Evolutionary conservation across 371 early-diverging fungal genomes (phyloP), one percentile per base, ranked within the genome.

Genomic region (Circinella umbellata): DNA sequence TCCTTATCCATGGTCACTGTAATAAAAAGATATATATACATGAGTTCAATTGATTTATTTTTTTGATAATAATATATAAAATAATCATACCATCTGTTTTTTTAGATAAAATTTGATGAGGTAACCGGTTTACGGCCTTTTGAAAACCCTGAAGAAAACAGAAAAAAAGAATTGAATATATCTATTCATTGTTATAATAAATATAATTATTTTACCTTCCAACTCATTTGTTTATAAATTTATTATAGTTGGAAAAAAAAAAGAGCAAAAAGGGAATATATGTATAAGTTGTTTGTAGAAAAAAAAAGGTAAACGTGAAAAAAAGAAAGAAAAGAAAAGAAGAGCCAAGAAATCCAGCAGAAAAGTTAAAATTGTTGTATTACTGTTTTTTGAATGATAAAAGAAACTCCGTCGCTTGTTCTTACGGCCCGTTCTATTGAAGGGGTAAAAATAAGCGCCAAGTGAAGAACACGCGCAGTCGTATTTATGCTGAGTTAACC

Each of bases 1-100:
- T 92, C 93, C 37, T 78, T 73, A 78, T 95, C 96, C 54, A 75
- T 79, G 3, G 94, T 93, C 60, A 78, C 92, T 89, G 69, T 17
- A 9, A 7, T 11, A 36, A 6, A 3, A 9, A 42, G 0, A 42
- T 42, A 11, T 6, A 42, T 42, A 42, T 27, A 42, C 1, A 42
- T 42, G 11, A 42, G 42, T 42, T 60, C 15, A 9, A 36, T 34
- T 61, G 61, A 13, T 20, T 20, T 4, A 38, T 4, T 1, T 9
- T 54, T 17, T n/a, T 37, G 54, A 11, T 54, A 53, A 49, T 34
- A 27, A 13, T 18, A 39, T 39, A 14, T 10, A 10, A 49, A 13
- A 11, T 37, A 46, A 51, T 51, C 36, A 67, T 79, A 84, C 84
- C 76, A 67, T 84, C 84, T 48, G 73, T 63, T 51, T 83, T 83